Base-by-base conservation (phyloP, 2,329 filamentous ascomycete species). In the Neophaeococcomyces mojaviensis region DNA sequence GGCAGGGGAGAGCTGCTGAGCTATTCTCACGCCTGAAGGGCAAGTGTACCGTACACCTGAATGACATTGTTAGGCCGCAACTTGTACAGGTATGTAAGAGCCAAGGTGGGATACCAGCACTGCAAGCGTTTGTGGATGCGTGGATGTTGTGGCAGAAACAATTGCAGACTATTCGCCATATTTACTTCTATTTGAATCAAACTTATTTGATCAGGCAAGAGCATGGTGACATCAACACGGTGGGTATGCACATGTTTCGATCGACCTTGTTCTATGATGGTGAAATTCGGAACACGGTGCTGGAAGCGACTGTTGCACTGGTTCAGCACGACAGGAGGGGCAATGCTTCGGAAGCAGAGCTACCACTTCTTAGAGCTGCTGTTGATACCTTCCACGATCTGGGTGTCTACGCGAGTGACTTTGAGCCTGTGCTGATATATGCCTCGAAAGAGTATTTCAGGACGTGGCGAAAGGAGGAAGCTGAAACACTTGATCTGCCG, bases 161-260 rank as follows among this genome's bases (percentile, higher is more conserved):
- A 64, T 73, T 88, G 67, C 84, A 81, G 54, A 81, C 82, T 12
- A 78, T 98, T 43, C 80, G 88, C 39, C 90, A 86, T 52, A 84
- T 94, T 32, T 97, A 96, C 67, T 94, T 88, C 68, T 98, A 89
- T 60, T 76, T 98, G 54, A 90, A 98, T 62, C 82, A 92, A 52
- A 86, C 88, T 2, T 96, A 88, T 60, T 74, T 98, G 6, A 71
- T 95, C 2, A 82, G 84, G 47, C 81, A 82, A 55, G 79, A 83
- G 18, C 68, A 76, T 30, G 74, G 76, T 8, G 84, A 84, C 28
- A 79, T 98, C 47, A 84, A 89, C 59, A 87, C 94, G 59, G 81
- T 94, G 70, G 79, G 83, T 4, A 80, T 92, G 46, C 67, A 73
- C 12, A 76, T 88, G 49, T 98, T 97, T 62, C 78, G 86, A 44